Evolutionary conservation across 441 rosid genomes (phyloP).

Genomic region (Theobroma grandiflorum): DNA sequence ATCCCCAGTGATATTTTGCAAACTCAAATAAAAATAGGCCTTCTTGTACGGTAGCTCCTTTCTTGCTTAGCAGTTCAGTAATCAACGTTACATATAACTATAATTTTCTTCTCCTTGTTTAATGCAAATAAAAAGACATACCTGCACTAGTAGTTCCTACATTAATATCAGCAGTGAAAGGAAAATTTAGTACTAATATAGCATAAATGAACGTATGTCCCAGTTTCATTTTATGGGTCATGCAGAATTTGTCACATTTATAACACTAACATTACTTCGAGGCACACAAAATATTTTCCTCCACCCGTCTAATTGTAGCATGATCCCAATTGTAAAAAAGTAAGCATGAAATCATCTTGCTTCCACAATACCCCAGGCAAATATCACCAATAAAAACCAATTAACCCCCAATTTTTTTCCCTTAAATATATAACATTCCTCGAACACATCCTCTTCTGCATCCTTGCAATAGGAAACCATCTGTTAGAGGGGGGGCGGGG

Average conservation of each 20-base stretch:
- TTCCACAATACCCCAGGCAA: constrained; percentile 2
- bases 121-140: not conserved
- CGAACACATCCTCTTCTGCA: not conserved
- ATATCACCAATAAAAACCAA: not conserved
- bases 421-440: not conserved
- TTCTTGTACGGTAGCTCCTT: not conserved
- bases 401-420: not conserved
- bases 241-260: constrained; percentile 1
- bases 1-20: constrained; percentile 7
- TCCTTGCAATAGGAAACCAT: not conserved
- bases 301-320: not conserved
- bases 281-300: not conserved
- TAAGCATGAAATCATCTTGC: not conserved
- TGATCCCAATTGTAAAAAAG: not conserved
- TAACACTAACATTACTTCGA: not conserved
- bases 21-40: not conserved
- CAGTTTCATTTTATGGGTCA: not conserved
- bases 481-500: not conserved
- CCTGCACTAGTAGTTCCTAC: not conserved
- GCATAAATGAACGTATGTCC: not conserved
- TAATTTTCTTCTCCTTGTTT: not conserved
- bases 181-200: not conserved
- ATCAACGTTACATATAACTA: not conserved
- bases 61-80: not conserved
- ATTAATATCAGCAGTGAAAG: not conserved